Evolutionary conservation across 768 basidiomycete species (phyloP).

Genomic region (Kwoniella dendrophila): DNA sequence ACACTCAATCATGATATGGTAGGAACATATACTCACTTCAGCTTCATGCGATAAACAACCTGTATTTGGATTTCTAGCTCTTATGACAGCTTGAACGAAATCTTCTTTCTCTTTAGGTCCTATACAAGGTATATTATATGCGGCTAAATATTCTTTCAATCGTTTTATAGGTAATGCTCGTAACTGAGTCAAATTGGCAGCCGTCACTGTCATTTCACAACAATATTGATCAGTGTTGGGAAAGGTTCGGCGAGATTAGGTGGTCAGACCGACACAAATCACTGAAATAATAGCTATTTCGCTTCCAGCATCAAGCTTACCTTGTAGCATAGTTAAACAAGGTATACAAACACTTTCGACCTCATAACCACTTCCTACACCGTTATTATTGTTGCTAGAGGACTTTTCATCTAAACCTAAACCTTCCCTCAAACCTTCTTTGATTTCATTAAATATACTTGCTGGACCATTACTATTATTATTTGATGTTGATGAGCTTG

Average conservation of each 20-base stretch:
- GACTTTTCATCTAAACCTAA: constrained; percentile 38
- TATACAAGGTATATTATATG: constrained; percentile 44
- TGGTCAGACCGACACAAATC: no score
- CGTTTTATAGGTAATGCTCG: constrained; percentile 51
- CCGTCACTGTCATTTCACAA: constrained; percentile 37
- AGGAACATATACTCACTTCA: constrained; percentile 40
- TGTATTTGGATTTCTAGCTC: constrained; percentile 45
- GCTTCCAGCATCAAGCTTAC: constrained; percentile 36
- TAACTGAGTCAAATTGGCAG: constrained; percentile 41
- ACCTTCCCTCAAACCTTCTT: constrained; percentile 30
- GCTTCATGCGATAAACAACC: constrained; percentile 51
- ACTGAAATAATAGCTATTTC: no score
- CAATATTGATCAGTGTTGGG: neutral
- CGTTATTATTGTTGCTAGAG: no score
- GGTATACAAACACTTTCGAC: constrained; percentile 50
- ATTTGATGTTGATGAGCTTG: neutral
- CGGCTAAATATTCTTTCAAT: constrained; percentile 52
- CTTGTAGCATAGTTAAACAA: constrained; percentile 53
- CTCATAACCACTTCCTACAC: constrained; percentile 45
- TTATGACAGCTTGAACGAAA: constrained; percentile 52
- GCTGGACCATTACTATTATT: constrained; percentile 12
- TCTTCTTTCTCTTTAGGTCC: constrained; percentile 55
- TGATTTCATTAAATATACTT: constrained; percentile 27
- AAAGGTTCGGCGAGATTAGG: no score
- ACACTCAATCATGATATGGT: no score